Base-by-base conservation (phyloP, 202 grass and related monocot genomes). In the Saccharum hybrid region DNA sequence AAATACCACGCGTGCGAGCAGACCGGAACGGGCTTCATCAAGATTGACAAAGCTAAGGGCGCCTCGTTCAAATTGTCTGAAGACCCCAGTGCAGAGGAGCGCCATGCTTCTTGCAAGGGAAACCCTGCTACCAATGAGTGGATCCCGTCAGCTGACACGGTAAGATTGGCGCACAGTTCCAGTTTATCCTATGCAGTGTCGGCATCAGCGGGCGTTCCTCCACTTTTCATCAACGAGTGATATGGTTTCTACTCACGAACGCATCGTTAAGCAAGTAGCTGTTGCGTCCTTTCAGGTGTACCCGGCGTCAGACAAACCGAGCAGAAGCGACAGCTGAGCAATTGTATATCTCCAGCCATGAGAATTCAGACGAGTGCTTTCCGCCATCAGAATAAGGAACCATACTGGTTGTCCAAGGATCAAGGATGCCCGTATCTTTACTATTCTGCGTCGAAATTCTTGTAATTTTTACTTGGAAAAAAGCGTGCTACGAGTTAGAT, bases 21-120 rank as follows among this genome's bases (percentile, higher is more conserved):
- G 94, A 97, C 90, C 2, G 94, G 94, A 12, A 89, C 92, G 4
- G 94, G 94, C 34, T 97, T 94, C 87, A 97, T 97, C 83, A 76
- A 67, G 80, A 85, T 97, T 83, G 90, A 89, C 56, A 86, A 86
- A 71, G 21, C 48, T 22, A 19, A 81, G 1, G 83, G 42, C 40
- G 68, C 57, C 52, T 65, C 54, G 40, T 92, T 90, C 33, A 66
- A 85, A 23, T 67, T 94, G 7, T 76, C 81, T 10, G 59, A 87
- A 8, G 88, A 85, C 68, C 52, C 48, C 0, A 77, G 82, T 19
- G 69, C 65, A 11, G 21, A 62, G 10, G 87, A 88, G 62, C 66
- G 82, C 14, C 86, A 87, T 22, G 70, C 82, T 73, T 91, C 80
- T 6, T 68, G 69, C 83, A 89, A 85, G 49, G 90, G 88, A 3